Evolutionary conservation across 75 land plant species (phyloP).

Genomic region (Pinus tabuliformis): DNA sequence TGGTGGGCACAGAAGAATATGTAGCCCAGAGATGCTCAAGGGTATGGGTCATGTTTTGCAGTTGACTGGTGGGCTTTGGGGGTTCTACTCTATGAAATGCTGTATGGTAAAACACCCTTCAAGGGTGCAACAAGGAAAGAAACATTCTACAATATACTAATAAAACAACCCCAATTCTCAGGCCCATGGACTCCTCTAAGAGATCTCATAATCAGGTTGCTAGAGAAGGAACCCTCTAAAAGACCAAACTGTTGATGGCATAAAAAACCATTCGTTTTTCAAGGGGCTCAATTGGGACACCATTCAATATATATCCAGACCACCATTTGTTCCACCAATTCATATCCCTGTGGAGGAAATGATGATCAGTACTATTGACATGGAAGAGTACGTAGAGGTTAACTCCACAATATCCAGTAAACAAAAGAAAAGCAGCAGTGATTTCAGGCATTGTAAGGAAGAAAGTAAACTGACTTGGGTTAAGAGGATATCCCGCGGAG

Average conservation of each 20-base stretch:
- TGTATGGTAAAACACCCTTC: slow-evolving; percentile 70
- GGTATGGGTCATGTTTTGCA: slow-evolving; percentile 63
- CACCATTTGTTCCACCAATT: neutral
- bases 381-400: neutral
- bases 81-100: slow-evolving; percentile 63
- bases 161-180: slow-evolving; percentile 43
- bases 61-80: slow-evolving; percentile 91
- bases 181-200: slow-evolving; percentile 35
- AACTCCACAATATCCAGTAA: neutral
- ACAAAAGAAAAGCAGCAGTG: neutral
- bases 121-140: slow-evolving; percentile 61
- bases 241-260: slow-evolving; percentile 43
- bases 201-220: slow-evolving; percentile 52
- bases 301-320: neutral
- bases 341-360: neutral
- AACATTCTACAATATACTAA: slow-evolving; percentile 59
- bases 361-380: neutral
- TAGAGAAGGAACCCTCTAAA: slow-evolving; percentile 63
- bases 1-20: slow-evolving; percentile 85
- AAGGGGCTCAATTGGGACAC: neutral
- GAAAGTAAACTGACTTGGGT: too few species aligned
- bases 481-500: too few species aligned
- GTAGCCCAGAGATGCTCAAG: slow-evolving; percentile 76
- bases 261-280: slow-evolving; percentile 1
- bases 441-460: too few species aligned